Base-by-base conservation (phyloP, 345 rosid genomes). In the Arabidopsis suecica region DNA sequence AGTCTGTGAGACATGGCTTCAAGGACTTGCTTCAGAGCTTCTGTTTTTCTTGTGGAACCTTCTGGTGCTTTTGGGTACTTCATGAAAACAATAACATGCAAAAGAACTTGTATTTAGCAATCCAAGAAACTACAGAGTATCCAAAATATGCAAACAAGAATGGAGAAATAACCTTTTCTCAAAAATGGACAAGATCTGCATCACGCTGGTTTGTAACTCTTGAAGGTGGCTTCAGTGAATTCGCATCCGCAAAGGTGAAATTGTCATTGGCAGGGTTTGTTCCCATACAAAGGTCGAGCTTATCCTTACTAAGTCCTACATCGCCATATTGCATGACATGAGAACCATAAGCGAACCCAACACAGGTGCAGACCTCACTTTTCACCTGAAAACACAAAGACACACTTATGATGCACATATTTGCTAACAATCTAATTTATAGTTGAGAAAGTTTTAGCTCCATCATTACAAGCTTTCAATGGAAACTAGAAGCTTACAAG, bases 271-370 rank as follows among this genome's bases (percentile, higher is more conserved):
- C 97, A 54, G 98, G 98, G 82, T 96, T 86, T 49, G 98, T 90
- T 56, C 99, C 98, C 79, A 96, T 79, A 77, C 90, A 93, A 65
- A 75, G 60, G 76, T 84, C 88, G 64, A 93, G 91, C 22, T 63
- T 22, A 9, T 86, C 80, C 79, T 76, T 82, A 83, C 85, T 83
- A 65, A 88, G 83, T 70, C 69, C 82, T 14, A 84, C 48, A 79
- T 96, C 98, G 49, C 99, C 98, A 69, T 85, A 96, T 69, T 88
- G 93, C 98, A 93, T 96, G 80, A 93, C 99, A 74, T 93, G 99
- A 73, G 99, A 96, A 40, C 99, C 97, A 59, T 79, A 90, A 9
- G 63, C 63, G 66, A 68, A 73, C 70, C 82, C 83, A 16, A 22
- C 23, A 41, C 87, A 71, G 74, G 79, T 6, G 80, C 64, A 40